A percentile compares a stretch with the other conserved stretches of the same genome.
Evolutionary conservation across 805 yeast species (phyloP).

Genomic region (Komagataella mondaviorum): DNA sequence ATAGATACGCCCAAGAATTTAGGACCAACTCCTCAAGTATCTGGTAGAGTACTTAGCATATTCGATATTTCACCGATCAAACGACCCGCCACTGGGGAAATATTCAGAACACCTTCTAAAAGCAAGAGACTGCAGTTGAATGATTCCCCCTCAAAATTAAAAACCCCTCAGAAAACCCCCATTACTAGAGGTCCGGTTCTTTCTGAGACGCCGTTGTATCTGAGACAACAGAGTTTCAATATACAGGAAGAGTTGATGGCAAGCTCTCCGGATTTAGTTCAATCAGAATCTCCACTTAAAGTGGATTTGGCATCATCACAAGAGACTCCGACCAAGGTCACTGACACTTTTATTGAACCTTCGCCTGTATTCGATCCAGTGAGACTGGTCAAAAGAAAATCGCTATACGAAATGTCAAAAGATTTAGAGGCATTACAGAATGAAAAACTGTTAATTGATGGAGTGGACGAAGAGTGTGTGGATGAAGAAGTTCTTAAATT

Average conservation of each 20-base stretch:
- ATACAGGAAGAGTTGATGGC: neutral
- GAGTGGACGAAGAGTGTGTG: neutral
- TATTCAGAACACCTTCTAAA: neutral
- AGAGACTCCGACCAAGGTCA: neutral
- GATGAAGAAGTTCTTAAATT: neutral
- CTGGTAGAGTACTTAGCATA: neutral
- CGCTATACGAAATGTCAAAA: neutral
- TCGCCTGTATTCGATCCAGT: neutral
- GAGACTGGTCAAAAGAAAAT: neutral
- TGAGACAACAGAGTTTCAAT: neutral
- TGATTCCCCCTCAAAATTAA: neutral
- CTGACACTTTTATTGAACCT: neutral
- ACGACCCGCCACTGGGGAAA: neutral
- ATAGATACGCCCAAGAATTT: neutral
- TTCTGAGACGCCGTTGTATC: neutral
- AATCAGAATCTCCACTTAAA: neutral
- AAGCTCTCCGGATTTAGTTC: neutral
- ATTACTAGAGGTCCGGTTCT: neutral
- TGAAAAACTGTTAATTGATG: neutral
- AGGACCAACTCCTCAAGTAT: neutral
- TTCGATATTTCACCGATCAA: neutral
- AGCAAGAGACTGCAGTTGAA: neutral
- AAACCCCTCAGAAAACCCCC: neutral
- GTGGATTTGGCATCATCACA: neutral
- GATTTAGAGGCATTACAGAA: neutral